Percentiles rank a stretch among this genome's conserved stretches.
These are phyloP conservation scores for Cordia subcordata DNA, from an alignment of 257 asterid genomes.

Conservation along the genomic window DNA sequence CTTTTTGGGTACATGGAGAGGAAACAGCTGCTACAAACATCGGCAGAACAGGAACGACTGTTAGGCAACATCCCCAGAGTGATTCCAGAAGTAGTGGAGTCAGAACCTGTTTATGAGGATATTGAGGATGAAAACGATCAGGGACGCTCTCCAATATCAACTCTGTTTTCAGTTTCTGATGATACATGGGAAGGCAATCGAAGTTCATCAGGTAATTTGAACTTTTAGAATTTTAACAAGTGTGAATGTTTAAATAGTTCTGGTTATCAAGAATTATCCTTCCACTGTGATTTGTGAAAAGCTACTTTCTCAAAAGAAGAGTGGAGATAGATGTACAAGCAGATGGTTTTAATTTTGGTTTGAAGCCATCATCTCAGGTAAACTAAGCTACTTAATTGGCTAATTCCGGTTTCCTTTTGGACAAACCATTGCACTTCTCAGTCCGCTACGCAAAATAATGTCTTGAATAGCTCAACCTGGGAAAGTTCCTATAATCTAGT, in stretches of 20 bases:
- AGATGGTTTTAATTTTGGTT: too few relatives aligned
- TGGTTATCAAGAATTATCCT: background rate
- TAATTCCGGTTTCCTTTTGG: too few relatives aligned
- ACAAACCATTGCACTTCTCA: too few relatives aligned
- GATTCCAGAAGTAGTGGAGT: constrained; percentile 39
- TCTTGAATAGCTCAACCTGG: too few relatives aligned
- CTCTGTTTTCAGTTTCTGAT: constrained; percentile 13
- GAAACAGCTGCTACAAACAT: constrained; percentile 43
- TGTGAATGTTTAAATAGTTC: background rate
- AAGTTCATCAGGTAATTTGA: background rate
- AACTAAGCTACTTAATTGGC: too few relatives aligned
- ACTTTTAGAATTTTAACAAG: background rate
- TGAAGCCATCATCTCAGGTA: too few relatives aligned
- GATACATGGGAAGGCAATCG: constrained; percentile 8
- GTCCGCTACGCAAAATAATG: too few relatives aligned
- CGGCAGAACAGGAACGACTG: constrained; percentile 39
- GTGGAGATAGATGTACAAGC: too few relatives aligned
- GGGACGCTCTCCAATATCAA: constrained; percentile 15
- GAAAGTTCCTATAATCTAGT: too few relatives aligned
- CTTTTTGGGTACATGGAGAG: constrained; percentile 31
- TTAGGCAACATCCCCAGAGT: constrained; percentile 42
- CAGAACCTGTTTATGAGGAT: constrained; percentile 26
- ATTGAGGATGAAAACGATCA: constrained; percentile 4
- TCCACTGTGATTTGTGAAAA: background rate
- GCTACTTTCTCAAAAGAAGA: too few relatives aligned